Conservation (phyloP, 2,329 filamentous ascomycete genomes). For the Epicoccum nigrum region DNA sequence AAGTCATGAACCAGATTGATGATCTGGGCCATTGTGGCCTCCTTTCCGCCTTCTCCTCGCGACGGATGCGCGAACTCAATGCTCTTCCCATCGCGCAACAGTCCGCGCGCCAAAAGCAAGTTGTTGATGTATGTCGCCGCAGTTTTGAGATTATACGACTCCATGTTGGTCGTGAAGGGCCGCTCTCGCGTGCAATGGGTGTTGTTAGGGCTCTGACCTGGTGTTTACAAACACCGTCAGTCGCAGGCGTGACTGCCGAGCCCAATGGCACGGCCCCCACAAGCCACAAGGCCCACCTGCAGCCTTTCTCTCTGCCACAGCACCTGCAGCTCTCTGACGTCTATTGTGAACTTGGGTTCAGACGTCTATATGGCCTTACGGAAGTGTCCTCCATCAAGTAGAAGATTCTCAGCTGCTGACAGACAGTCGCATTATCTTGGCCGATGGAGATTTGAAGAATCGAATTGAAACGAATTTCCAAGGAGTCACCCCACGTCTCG, state of each 20-base stretch:
- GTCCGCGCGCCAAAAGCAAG: conserved; percentile 66
- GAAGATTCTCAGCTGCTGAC: too few relatives aligned
- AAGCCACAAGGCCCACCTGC: too few relatives aligned
- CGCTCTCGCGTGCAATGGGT: conserved; percentile 9
- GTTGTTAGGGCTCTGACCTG: conserved; percentile 10
- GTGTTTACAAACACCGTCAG: conserved; percentile 21
- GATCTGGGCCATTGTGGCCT: conserved; percentile 79
- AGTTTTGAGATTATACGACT: conserved; percentile 62
- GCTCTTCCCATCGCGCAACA: conserved; percentile 67
- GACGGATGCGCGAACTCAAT: conserved; percentile 84
- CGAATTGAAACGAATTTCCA: too few relatives aligned
- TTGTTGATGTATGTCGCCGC: conserved; percentile 71
- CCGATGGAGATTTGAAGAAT: too few relatives aligned
- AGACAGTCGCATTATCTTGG: too few relatives aligned
- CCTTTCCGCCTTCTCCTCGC: conserved; percentile 65
- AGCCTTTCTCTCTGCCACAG: too few relatives aligned
- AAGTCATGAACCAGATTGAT: conserved; percentile 95
- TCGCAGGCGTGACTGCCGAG: not conserved
- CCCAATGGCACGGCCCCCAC: too few relatives aligned
- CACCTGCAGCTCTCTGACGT: too few relatives aligned
- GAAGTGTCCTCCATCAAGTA: too few relatives aligned
- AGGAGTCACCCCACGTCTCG: too few relatives aligned
- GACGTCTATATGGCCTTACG: too few relatives aligned
- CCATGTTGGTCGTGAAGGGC: conserved; percentile 45
- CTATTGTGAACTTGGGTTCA: too few relatives aligned